phyloP scores from a whole-genome alignment of 306 rosid genomes.

The Gillenia trifoliata region DNA sequence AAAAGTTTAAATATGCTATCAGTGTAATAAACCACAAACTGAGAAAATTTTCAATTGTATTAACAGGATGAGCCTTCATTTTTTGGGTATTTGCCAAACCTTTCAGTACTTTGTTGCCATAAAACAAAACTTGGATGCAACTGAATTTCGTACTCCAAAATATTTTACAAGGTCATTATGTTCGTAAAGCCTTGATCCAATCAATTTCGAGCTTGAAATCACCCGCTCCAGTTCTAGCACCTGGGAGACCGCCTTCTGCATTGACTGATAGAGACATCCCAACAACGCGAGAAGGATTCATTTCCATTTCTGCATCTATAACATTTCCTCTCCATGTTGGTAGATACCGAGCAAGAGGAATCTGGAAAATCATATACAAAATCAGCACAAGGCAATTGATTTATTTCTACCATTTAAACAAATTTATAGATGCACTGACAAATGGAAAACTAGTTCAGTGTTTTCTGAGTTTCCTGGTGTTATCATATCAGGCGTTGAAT shows the following conservation, averaged over 20 bases:
- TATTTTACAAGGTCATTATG: conserved; percentile 27
- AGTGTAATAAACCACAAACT: background rate
- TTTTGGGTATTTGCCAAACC: background rate
- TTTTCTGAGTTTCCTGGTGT: background rate
- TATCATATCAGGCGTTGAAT: background rate
- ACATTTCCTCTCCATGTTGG: conserved; percentile 93
- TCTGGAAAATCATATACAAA: conserved; percentile 35
- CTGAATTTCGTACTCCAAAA: conserved; percentile 15
- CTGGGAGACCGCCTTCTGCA: conserved; percentile 79
- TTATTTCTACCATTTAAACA: background rate
- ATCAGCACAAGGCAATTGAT: background rate
- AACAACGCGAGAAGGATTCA: conserved; percentile 79
- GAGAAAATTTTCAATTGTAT: background rate
- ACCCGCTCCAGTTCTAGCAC: conserved; percentile 77
- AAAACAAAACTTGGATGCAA: conserved; percentile 2
- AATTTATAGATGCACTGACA: background rate
- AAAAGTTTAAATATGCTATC: background rate
- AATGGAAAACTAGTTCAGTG: background rate
- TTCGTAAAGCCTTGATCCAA: conserved; percentile 79
- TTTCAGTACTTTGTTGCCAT: background rate
- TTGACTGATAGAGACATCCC: conserved; percentile 88
- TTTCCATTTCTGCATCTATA: conserved; percentile 69
- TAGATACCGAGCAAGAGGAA: conserved; percentile 80
- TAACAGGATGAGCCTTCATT: background rate
- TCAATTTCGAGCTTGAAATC: conserved; percentile 79